Evolutionary conservation across 805 yeast species (phyloP).

Genomic region (Suhomyces kilbournensis): DNA sequence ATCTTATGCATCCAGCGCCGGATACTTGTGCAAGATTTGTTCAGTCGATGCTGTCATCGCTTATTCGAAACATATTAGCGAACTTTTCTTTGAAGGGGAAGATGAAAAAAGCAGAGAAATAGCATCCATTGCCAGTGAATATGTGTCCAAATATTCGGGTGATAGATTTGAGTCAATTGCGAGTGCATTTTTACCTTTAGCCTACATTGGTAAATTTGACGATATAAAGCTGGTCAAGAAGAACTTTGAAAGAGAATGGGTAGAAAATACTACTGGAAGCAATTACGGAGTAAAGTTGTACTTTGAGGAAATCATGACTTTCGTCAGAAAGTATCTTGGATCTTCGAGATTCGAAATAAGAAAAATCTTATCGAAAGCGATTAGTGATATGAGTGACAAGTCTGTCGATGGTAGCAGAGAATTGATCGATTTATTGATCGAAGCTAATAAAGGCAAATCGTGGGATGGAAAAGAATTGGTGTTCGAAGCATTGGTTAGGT

Average conservation of each 20-base stretch:
- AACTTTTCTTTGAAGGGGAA: constrained; percentile 55
- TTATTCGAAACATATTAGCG: constrained; percentile 50
- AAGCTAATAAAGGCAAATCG: constrained; percentile 70
- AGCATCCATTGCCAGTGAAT: constrained; percentile 61
- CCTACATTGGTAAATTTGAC: constrained; percentile 77
- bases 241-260: constrained; percentile 67
- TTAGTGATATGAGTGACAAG: constrained; percentile 55
- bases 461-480: constrained; percentile 87
- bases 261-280: constrained; percentile 74
- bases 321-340: constrained; percentile 48
- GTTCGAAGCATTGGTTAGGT: constrained; percentile 63
- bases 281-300: constrained; percentile 66
- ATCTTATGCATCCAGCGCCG: constrained; percentile 78
- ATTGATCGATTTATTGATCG: constrained; percentile 53
- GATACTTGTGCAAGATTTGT: constrained; percentile 68
- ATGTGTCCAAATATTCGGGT: constrained; percentile 64
- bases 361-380: constrained; percentile 65
- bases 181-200: constrained; percentile 68
- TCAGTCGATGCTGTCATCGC: constrained; percentile 48
- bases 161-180: constrained; percentile 64
- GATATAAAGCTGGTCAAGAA: constrained; percentile 42
- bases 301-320: constrained; percentile 58
- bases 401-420: constrained; percentile 17
- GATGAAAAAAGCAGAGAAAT: constrained; percentile 46
- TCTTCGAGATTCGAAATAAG: constrained; percentile 64